phyloP scores from a whole-genome alignment of 2,329 filamentous ascomycete genomes.

The Neopestalotiopsis clavispora region DNA sequence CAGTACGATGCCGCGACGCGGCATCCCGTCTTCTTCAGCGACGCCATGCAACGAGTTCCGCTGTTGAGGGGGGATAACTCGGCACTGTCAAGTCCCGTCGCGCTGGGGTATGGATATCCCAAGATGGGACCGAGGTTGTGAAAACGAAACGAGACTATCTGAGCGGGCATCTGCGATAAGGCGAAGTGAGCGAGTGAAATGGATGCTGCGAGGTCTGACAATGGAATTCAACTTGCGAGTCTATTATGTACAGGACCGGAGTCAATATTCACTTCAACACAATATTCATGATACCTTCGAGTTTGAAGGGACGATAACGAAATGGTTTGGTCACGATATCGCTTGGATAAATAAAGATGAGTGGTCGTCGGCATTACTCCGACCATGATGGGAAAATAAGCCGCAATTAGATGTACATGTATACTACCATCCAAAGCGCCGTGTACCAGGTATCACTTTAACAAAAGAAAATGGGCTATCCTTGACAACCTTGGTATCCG shows the following conservation, averaged over 20 bases:
- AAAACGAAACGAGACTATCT: conserved; percentile 20
- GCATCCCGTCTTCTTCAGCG: conserved; percentile 80
- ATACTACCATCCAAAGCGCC: conserved; percentile 1
- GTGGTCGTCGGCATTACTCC: background rate
- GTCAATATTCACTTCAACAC: too few relatives aligned
- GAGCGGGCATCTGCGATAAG: background rate
- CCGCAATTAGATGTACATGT: conserved; percentile 7
- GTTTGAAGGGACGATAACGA: background rate
- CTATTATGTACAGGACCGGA: too few relatives aligned
- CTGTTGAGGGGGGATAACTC: conserved; percentile 33
- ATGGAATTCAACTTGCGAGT: too few relatives aligned
- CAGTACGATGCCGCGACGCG: conserved; percentile 56
- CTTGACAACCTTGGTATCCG: background rate
- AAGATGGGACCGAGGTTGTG: conserved; percentile 46
- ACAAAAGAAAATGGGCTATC: conserved; percentile 5
- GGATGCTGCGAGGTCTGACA: too few relatives aligned
- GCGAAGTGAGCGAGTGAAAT: background rate
- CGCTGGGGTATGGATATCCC: conserved; percentile 65
- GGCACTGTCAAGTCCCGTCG: conserved; percentile 53
- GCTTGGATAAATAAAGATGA: background rate
- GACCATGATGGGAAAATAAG: background rate
- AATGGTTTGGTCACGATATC: background rate
- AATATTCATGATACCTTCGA: too few relatives aligned
- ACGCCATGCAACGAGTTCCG: conserved; percentile 61
- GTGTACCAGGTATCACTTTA: background rate